Evolutionary conservation across 2,329 filamentous ascomycete genomes (phyloP).

Genomic region (Endocalyx cinctus): DNA sequence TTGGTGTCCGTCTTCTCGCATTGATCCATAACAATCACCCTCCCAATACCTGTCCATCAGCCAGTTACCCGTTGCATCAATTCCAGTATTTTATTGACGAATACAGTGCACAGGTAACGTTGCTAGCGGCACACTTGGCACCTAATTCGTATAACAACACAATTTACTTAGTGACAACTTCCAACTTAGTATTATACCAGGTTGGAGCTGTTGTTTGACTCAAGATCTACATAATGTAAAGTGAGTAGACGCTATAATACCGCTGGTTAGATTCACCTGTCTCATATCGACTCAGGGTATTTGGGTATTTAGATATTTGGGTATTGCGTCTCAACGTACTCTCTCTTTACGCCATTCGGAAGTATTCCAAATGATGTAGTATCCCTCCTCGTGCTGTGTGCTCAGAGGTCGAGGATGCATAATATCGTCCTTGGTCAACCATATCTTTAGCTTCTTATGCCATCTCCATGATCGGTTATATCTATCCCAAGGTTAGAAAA

Average conservation of each 20-base stretch:
- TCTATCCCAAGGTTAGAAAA: slow-evolving; percentile 33
- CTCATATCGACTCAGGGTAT: no score
- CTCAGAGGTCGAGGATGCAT: slow-evolving; percentile 59
- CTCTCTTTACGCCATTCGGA: slow-evolving; percentile 59
- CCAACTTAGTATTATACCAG: no score
- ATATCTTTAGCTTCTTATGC: slow-evolving; percentile 63
- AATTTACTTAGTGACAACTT: no score
- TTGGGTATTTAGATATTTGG: slow-evolving; percentile 1
- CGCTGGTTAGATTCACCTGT: no score
- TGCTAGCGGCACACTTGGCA: no score
- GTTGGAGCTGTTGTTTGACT: slow-evolving; percentile 43
- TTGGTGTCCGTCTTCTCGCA: no score
- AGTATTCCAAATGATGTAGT: slow-evolving; percentile 63
- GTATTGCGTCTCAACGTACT: slow-evolving; percentile 44
- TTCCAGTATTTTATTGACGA: no score
- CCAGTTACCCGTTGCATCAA: no score
- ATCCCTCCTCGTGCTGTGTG: slow-evolving; percentile 57
- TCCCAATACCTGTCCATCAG: no score
- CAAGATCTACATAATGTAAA: slow-evolving; percentile 58
- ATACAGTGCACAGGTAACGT: no score
- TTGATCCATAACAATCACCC: no score
- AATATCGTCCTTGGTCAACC: slow-evolving; percentile 64
- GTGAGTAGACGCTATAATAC: slow-evolving; percentile 52
- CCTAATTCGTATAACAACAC: no score
- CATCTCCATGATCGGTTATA: slow-evolving; percentile 63